Conservation (phyloP, 495 filamentous ascomycete genomes). For the Neurospora terricola region DNA sequence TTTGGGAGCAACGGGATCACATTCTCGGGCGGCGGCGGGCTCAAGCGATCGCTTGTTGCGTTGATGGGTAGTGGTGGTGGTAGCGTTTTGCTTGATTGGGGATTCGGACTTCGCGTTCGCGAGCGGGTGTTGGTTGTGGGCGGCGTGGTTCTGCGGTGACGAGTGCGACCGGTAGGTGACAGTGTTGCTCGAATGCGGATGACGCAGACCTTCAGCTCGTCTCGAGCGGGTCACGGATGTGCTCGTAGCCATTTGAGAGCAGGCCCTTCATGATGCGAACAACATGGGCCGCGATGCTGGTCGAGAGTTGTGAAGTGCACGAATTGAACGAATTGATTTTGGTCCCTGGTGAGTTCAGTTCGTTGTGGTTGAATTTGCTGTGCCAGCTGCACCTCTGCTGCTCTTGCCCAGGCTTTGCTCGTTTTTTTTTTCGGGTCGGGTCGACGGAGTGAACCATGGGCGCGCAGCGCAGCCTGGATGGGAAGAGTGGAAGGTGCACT, state of each 20-base stretch:
- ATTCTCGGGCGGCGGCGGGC: constrained; percentile 2
- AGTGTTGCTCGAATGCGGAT: constrained; percentile 9
- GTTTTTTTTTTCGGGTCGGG: background rate
- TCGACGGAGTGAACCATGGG: background rate
- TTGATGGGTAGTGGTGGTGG: constrained; percentile 2
- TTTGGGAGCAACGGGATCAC: constrained; percentile 10
- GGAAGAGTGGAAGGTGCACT: background rate
- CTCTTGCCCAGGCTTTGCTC: background rate
- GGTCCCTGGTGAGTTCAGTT: background rate
- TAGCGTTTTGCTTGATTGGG: constrained; percentile 1
- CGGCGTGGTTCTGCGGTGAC: constrained; percentile 4
- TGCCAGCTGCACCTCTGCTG: background rate
- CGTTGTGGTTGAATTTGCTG: background rate
- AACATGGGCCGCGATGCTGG: background rate
- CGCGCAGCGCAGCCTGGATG: background rate
- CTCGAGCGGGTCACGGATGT: constrained; percentile 26
- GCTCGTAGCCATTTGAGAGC: constrained; percentile 22
- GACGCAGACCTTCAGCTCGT: constrained; percentile 23
- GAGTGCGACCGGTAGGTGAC: constrained; percentile 1
- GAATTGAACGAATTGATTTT: background rate
- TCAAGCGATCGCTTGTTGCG: constrained; percentile 20
- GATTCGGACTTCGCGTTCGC: constrained; percentile 7
- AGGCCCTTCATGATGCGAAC: constrained; percentile 12
- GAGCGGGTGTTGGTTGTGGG: constrained; percentile 9
- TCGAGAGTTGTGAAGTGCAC: background rate